phyloP scores from a whole-genome alignment of 352 stramenopile species.

The Albugo candida region DNA sequence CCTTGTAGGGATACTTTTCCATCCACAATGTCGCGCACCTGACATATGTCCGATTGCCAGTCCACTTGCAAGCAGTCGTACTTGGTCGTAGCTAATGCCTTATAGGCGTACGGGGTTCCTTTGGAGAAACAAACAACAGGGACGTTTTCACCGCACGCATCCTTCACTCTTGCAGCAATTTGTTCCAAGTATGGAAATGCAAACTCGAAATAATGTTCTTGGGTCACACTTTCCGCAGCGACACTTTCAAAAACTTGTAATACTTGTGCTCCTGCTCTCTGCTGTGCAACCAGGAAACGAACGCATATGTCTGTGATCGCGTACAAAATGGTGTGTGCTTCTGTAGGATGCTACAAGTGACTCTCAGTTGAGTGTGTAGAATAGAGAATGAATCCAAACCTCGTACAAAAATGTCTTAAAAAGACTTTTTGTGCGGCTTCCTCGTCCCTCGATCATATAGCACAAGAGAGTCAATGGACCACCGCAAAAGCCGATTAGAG shows the following conservation, averaged over 20 bases:
- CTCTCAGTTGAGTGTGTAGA: background rate
- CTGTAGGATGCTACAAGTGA: conserved; percentile 64
- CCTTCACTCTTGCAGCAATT: conserved; percentile 63
- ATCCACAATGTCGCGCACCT: conserved; percentile 60
- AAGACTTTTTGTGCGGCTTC: conserved; percentile 87
- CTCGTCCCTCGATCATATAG: conserved; percentile 97
- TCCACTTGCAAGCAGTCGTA: conserved; percentile 93
- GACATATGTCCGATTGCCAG: conserved; percentile 84
- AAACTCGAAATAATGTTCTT: conserved; percentile 90
- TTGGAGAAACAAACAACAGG: conserved; percentile 77
- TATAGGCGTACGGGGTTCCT: conserved; percentile 62
- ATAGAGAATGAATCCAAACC: conserved; percentile 2
- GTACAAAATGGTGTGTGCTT: conserved; percentile 81
- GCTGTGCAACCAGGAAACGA: conserved; percentile 89
- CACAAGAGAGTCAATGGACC: conserved; percentile 93
- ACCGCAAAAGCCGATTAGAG: conserved; percentile 96
- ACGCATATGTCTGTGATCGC: conserved; percentile 89
- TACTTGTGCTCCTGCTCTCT: conserved; percentile 86
- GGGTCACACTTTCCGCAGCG: conserved; percentile 85
- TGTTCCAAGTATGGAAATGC: conserved; percentile 82
- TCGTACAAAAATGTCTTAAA: conserved; percentile 89
- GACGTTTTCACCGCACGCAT: conserved; percentile 27
- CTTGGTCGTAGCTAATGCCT: conserved; percentile 45
- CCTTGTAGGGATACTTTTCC: conserved; percentile 72
- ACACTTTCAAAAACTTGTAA: conserved; percentile 96